Conservation (phyloP, 192 early-diverging fungal species). For the Umbelopsis ramanniana region DNA sequence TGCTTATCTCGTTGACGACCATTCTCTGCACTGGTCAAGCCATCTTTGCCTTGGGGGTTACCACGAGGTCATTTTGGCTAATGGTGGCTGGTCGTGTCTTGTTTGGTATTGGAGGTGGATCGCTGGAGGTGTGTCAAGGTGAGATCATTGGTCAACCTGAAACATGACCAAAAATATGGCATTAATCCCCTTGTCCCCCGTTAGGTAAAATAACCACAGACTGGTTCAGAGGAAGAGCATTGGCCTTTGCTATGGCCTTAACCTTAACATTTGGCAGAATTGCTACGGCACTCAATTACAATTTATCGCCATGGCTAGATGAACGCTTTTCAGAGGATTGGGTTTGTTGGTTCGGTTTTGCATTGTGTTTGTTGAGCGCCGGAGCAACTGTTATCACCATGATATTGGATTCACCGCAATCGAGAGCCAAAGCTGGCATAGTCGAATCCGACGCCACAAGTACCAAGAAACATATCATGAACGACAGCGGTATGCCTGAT, state of each 20-base stretch:
- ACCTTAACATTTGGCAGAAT: constrained; percentile 58
- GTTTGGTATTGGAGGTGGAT: constrained; percentile 69
- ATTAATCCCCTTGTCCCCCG: neutral
- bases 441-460: neutral
- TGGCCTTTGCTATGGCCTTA: constrained; percentile 64
- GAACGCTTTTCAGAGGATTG: constrained; percentile 32
- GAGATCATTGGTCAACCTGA: neutral
- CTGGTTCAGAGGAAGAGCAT: constrained; percentile 61
- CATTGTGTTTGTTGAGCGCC: constrained; percentile 48
- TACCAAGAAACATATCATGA: neutral
- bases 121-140: constrained; percentile 64
- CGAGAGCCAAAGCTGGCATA: constrained; percentile 50
- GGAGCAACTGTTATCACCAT: constrained; percentile 43
- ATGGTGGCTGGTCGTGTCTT: constrained; percentile 63
- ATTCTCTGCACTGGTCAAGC: constrained; percentile 60
- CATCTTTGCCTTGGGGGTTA: constrained; percentile 63
- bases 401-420: constrained; percentile 50
- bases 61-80: constrained; percentile 40
- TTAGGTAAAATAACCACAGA: constrained; percentile 54
- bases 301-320: constrained; percentile 57
- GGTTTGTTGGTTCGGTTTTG: constrained; percentile 59
- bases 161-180: neutral
- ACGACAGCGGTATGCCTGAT: constrained; percentile 1
- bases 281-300: constrained; percentile 63
- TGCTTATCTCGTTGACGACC: constrained; percentile 56